These are phyloP conservation scores for Sutorius eximius DNA, from an alignment of 1,284 basidiomycete species.

Conservation along the genomic window DNA sequence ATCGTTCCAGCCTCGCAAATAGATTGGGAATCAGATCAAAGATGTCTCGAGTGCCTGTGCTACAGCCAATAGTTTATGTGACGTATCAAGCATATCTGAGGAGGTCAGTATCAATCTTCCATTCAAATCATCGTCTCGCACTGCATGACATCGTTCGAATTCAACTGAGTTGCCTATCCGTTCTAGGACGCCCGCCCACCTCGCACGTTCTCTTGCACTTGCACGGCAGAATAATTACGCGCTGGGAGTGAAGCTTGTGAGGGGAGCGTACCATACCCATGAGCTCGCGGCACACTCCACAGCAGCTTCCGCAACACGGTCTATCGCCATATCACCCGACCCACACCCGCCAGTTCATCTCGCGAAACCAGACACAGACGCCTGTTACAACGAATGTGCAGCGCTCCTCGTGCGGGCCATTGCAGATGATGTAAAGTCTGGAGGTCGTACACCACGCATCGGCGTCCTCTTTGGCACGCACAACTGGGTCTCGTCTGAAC, in stretches of 20 bases:
- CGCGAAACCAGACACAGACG: constrained; percentile 76
- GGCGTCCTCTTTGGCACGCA: constrained; percentile 87
- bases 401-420: constrained; percentile 62
- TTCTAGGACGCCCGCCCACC: constrained; percentile 63
- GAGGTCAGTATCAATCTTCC: constrained; percentile 43
- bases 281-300: constrained; percentile 60
- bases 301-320: neutral
- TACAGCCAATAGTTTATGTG: constrained; percentile 72
- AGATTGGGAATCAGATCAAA: constrained; percentile 3
- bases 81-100: constrained; percentile 87
- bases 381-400: constrained; percentile 74
- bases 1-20: neutral
- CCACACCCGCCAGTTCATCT: constrained; percentile 65
- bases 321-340: constrained; percentile 56
- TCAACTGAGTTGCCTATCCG: constrained; percentile 7
- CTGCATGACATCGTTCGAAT: neutral
- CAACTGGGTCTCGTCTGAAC: constrained; percentile 67
- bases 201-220: constrained; percentile 66
- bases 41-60: constrained; percentile 11
- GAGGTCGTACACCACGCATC: constrained; percentile 42
- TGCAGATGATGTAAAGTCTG: constrained; percentile 22
- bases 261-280: constrained; percentile 88
- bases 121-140: neutral
- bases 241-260: constrained; percentile 91
- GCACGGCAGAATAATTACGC: constrained; percentile 72